Evolutionary conservation across 2,329 filamentous ascomycete species (phyloP).

Genomic region (Drechmeria coniospora): DNA sequence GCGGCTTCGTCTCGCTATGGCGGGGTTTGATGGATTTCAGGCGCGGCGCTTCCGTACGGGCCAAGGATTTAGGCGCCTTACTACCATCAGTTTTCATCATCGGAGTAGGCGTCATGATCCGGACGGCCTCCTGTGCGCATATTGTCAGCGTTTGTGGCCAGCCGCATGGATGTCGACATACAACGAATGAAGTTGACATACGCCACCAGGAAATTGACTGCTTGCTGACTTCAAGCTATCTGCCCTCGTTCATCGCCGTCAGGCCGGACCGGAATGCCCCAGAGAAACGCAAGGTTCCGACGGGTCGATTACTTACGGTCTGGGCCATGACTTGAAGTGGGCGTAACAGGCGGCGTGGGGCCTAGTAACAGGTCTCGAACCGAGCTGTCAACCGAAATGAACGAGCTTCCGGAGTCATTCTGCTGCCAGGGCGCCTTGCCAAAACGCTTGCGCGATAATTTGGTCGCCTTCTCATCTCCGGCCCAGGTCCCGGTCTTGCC

Average conservation of each 20-base stretch:
- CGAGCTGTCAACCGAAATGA: constrained; percentile 25
- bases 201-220: constrained; percentile 19
- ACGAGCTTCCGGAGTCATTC: constrained; percentile 22
- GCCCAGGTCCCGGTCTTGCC: constrained; percentile 12
- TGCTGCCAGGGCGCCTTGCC: constrained; percentile 24
- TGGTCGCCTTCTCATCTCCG: constrained; percentile 17
- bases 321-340: constrained; percentile 5
- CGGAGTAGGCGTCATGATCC: constrained; percentile 29
- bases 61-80: constrained; percentile 26
- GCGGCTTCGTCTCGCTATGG: neutral
- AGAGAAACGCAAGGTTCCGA: no score
- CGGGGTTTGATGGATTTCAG: constrained; percentile 1
- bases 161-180: neutral
- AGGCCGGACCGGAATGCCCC: no score
- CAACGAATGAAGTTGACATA: constrained; percentile 6
- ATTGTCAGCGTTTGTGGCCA: neutral
- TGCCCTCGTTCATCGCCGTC: constrained; percentile 1
- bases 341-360: constrained; percentile 16
- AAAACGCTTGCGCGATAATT: constrained; percentile 21
- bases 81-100: constrained; percentile 21
- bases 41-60: constrained; percentile 21
- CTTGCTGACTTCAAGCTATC: constrained; percentile 5
- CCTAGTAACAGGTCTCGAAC: constrained; percentile 23
- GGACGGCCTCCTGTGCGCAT: constrained; percentile 27
- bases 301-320: constrained; percentile 5